A percentile compares a stretch with the other conserved stretches of the same genome.
Conservation (phyloP, 2,329 filamentous ascomycete genomes). For the Sporothrix brunneoviolacea region DNA sequence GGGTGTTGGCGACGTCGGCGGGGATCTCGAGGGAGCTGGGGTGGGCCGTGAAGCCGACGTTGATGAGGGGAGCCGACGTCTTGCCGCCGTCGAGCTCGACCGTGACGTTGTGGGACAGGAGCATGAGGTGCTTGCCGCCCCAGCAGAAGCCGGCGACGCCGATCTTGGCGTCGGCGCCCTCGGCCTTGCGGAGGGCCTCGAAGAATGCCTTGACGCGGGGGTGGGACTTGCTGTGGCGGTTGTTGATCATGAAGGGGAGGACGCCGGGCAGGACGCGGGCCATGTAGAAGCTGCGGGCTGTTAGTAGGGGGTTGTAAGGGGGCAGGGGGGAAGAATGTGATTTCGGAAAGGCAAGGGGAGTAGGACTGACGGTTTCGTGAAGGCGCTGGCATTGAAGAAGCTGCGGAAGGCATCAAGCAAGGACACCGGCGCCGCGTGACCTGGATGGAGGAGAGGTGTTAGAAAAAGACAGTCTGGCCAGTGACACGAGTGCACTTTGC, state of each 20-base stretch:
- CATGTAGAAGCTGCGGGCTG: too few relatives aligned
- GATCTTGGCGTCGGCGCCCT: constrained; percentile 28
- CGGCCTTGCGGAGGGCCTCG: constrained; percentile 29
- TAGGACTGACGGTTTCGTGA: constrained; percentile 30
- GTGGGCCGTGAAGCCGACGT: constrained; percentile 47
- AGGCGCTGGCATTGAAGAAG: constrained; percentile 20
- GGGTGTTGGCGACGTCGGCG: constrained; percentile 39
- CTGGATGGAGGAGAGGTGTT: too few relatives aligned
- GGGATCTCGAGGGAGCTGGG: constrained; percentile 43
- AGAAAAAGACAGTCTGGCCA: too few relatives aligned
- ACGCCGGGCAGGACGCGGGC: constrained; percentile 21
- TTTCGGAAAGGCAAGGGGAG: too few relatives aligned
- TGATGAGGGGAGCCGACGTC: constrained; percentile 34
- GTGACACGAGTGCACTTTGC: too few relatives aligned
- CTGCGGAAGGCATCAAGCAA: constrained; percentile 25
- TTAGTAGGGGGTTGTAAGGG: too few relatives aligned
- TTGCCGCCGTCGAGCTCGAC: constrained; percentile 3
- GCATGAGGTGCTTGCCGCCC: constrained; percentile 50
- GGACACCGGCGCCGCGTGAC: constrained; percentile 26
- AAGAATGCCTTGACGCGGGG: constrained; percentile 33
- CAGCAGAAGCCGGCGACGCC: constrained; percentile 57
- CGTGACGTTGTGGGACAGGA: constrained; percentile 34
- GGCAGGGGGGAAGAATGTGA: too few relatives aligned
- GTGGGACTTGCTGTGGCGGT: constrained; percentile 25
- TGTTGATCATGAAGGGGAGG: constrained; percentile 29